Base-by-base conservation (phyloP, 805 yeast species). In the Hanseniaspora hatyaiensis region DNA sequence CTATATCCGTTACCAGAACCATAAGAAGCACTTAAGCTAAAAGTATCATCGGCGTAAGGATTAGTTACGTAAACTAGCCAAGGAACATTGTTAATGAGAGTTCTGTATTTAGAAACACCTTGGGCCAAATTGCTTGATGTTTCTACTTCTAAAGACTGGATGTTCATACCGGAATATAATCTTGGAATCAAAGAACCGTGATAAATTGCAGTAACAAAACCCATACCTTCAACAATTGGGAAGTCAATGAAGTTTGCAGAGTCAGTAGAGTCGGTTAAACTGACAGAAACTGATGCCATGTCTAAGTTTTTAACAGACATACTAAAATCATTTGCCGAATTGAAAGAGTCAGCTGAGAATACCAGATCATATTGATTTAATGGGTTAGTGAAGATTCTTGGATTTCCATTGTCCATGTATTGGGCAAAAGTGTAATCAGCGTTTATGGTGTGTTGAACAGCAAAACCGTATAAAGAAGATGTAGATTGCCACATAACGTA, bases 201-300 rank as follows among this genome's bases (percentile, higher is more conserved):
- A 55, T 72, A 72, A 23, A 75, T 57, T 24, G 72, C 76, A 4
- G 78, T 69, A 5, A 67, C 66, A 52, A 75, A 68, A 16, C 81
- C 82, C 76, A 75, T 72, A 50, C 82, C 82, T 57, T 72, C 74
- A 13, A 74, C 78, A 37, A 78, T 53, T 3, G 78, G 76, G 40
- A 74, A 52, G 28, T 68, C 67, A 13, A 80, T 63, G 39, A 60
- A 62, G 40, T 72, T 70, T 2, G 55, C 51, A 13, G 61, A 50
- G 40, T 51, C 45, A 49, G 54, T 31, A 49, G 65, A 43, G 15
- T 50, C 51, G 15, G 60, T 57, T 41, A 73, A 65, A 39, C 67
- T 58, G 9, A 71, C 75, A 37, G 65, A 63, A 12, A 71, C 74
- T 6, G 82, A 75, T 61, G 78, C 69, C 13, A 68, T 62, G 34